Base-by-base conservation (phyloP, 768 basidiomycete species). In the Leccinum broughii region DNA sequence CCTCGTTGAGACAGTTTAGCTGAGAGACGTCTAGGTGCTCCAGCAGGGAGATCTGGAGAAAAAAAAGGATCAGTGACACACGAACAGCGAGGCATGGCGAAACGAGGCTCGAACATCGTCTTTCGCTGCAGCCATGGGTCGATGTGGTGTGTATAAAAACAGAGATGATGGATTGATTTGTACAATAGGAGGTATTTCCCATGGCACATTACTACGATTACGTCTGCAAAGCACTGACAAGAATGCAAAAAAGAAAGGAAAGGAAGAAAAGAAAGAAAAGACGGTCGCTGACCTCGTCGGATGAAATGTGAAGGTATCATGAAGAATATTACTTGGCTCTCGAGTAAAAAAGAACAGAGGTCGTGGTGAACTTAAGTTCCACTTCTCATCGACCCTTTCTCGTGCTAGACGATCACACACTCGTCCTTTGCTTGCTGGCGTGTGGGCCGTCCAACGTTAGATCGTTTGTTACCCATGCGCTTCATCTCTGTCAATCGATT, bases 401-500 rank as follows among this genome's bases (percentile, higher is more conserved):
- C n/a, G n/a, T 44, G 34, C 72, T 78, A 88, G 68, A 86, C 85
- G 60, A 97, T 87, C 57, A 93, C 85, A 80, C 95, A 95, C 70
- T 98, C 96, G 59, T 94, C 92, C 76, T 90, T 89, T 13, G 96
- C 95, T 70, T 98, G 86, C 70, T 95, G 90, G 59, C 96, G 83
- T 20, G 96, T 98, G 37, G 96, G 95, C 62, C 95, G 85, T 17
- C 87, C 86, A 54, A 87, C 82, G 64, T 90, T 88, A 51, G 81
- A 80, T 64, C 89, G 83, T 74, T 90, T 93, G 72, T 86, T 87
- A 11, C 92, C 91, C 78, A 86, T 83, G 34, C 92, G 87, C 74
- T 97, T 97, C 82, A 98, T 89, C 75, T 98, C 95, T 28, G 95
- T 96, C 70, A 98, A 76, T 34, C 96, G 85, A 64, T 85, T 90